phyloP scores from a whole-genome alignment of 2,329 filamentous ascomycete genomes.

The Amphichorda felina region DNA sequence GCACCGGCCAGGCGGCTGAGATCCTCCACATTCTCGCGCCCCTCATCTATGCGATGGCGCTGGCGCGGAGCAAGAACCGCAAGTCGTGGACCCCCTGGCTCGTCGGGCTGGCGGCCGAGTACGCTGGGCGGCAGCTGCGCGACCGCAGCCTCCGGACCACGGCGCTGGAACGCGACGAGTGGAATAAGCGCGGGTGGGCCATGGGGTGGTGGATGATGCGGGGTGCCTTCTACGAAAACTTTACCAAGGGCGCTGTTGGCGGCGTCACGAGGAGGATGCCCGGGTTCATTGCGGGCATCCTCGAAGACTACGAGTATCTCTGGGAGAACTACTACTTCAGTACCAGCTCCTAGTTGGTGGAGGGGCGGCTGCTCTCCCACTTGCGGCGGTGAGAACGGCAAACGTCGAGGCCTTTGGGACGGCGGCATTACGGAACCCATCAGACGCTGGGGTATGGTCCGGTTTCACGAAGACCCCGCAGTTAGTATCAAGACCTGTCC shows the following conservation, averaged over 20 bases:
- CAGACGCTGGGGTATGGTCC: no score
- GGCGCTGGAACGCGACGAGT: slow-evolving; percentile 78
- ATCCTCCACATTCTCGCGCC: slow-evolving; percentile 86
- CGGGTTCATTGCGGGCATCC: slow-evolving; percentile 68
- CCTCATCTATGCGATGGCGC: slow-evolving; percentile 71
- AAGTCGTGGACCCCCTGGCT: slow-evolving; percentile 89
- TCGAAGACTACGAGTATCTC: slow-evolving; percentile 94
- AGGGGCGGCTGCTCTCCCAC: no score
- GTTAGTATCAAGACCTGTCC: no score
- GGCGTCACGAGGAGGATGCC: slow-evolving; percentile 68
- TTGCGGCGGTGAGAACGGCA: no score
- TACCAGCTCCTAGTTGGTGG: slow-evolving; percentile 36
- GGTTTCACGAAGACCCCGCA: no score
- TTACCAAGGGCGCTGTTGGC: slow-evolving; percentile 65
- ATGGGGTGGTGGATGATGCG: slow-evolving; percentile 95
- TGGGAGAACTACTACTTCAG: slow-evolving; percentile 98
- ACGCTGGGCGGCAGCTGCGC: slow-evolving; percentile 72
- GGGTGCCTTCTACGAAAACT: slow-evolving; percentile 90
- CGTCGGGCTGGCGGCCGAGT: slow-evolving; percentile 73
- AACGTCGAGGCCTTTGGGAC: no score
- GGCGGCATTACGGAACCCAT: no score
- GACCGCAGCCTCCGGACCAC: slow-evolving; percentile 71
- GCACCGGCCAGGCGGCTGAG: slow-evolving; percentile 66
- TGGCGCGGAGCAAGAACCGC: slow-evolving; percentile 61
- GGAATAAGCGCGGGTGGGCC: slow-evolving; percentile 76